Conservation (phyloP, 208 protist species). For the Acanthamoeba triangularis region DNA sequence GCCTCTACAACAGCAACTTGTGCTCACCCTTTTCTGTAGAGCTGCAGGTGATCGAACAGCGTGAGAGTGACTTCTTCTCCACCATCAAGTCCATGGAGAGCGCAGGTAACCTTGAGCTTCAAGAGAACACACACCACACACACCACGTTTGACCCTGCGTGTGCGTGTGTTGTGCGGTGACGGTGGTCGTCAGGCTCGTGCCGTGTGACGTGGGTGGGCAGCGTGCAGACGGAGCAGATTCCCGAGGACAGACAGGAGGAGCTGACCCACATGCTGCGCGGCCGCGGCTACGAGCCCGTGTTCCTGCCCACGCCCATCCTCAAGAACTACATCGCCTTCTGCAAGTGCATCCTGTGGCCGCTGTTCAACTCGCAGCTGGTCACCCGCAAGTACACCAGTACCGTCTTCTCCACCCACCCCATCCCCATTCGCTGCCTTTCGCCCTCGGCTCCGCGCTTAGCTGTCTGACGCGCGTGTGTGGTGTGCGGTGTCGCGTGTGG, state of each 20-base stretch:
- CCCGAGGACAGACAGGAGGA: constrained; percentile 42
- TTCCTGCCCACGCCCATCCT: constrained; percentile 12
- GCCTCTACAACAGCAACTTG: neutral
- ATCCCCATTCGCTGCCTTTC: neutral
- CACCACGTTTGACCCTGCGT: neutral
- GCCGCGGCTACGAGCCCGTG: constrained; percentile 3
- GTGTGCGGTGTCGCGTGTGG: neutral
- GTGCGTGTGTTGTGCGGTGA: neutral
- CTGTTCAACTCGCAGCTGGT: constrained; percentile 76
- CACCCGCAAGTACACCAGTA: constrained; percentile 59
- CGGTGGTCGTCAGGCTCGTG: neutral
- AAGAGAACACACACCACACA: too few species aligned
- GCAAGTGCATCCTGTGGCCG: constrained; percentile 59
- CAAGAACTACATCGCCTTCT: constrained; percentile 55
- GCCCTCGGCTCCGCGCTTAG: neutral
- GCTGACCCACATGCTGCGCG: neutral
- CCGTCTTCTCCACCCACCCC: neutral
- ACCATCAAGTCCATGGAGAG: constrained; percentile 41
- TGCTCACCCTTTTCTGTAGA: neutral
- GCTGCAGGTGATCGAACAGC: constrained; percentile 31
- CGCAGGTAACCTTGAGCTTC: neutral
- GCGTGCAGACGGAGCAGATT: neutral
- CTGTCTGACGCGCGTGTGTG: neutral
- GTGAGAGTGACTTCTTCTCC: constrained; percentile 30
- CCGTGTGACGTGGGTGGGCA: constrained; percentile 48